Percentiles rank a stretch among this genome's conserved stretches.
phyloP scores from a whole-genome alignment of 1,284 basidiomycete species.

The Macrocystidia cucumis region DNA sequence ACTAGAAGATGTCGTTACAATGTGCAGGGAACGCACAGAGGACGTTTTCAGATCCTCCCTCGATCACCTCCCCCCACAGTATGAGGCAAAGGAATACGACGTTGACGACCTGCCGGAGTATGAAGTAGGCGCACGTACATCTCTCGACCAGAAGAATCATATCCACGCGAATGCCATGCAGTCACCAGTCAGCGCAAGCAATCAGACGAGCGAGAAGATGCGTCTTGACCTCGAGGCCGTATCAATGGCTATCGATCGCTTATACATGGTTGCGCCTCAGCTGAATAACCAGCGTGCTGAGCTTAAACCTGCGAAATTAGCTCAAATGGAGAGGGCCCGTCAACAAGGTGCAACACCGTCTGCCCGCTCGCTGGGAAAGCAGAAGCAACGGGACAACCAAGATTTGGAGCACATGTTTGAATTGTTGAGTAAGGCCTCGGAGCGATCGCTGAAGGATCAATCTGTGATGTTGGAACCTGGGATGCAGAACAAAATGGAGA shows the following conservation, averaged over 20 bases:
- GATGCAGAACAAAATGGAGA: conserved; percentile 44
- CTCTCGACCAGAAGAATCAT: conserved; percentile 23
- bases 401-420: conserved; percentile 70
- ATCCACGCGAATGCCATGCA: conserved; percentile 17
- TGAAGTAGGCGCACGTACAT: conserved; percentile 26
- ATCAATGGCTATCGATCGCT: conserved; percentile 77
- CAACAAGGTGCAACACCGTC: conserved; percentile 21
- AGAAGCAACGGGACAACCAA: conserved; percentile 35
- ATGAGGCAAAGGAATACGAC: conserved; percentile 44
- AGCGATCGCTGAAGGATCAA: conserved; percentile 60
- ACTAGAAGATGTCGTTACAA: conserved; percentile 56
- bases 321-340: conserved; percentile 58
- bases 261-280: conserved; percentile 79
- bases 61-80: conserved; percentile 58
- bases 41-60: conserved; percentile 20
- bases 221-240: conserved; percentile 77
- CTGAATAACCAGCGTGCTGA: conserved; percentile 83
- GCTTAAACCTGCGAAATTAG: conserved; percentile 58
- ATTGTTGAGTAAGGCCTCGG: conserved; percentile 64
- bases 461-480: conserved; percentile 55
- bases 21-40: conserved; percentile 54
- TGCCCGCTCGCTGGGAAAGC: conserved; percentile 29
- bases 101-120: conserved; percentile 56
- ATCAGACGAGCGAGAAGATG: conserved; percentile 54
- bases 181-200: conserved; percentile 13